Percentiles rank a stretch among this genome's conserved stretches.
Evolutionary conservation across 2,329 filamentous ascomycete genomes (phyloP).

Genomic region (Lachnellula arida): DNA sequence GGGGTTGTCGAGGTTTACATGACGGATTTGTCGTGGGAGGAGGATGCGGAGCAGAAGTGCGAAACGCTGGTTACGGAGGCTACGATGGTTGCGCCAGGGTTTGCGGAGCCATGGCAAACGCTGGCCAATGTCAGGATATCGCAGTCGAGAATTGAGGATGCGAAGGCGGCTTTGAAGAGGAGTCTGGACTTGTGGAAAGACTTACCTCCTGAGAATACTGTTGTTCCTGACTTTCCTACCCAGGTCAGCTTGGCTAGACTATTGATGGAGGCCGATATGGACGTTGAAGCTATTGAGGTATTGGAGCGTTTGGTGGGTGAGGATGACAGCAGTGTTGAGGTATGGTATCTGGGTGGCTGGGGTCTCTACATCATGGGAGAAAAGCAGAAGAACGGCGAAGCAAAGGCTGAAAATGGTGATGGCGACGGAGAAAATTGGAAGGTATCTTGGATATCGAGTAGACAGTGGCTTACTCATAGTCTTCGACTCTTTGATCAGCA

Average conservation of each 20-base stretch:
- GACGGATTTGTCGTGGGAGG: constrained; percentile 93
- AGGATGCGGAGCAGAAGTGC: constrained; percentile 83
- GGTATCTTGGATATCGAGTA: constrained; percentile 65
- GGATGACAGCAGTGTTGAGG: constrained; percentile 91
- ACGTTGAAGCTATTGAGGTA: constrained; percentile 78
- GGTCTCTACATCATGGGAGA: constrained; percentile 76
- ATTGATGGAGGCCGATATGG: constrained; percentile 85
- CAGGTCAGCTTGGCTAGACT: constrained; percentile 79
- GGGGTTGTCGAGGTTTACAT: constrained; percentile 96
- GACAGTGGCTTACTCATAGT: constrained; percentile 78
- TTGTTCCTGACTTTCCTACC: constrained; percentile 79
- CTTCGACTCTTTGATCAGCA: constrained; percentile 72
- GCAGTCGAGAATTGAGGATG: constrained; percentile 74
- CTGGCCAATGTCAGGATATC: constrained; percentile 91
- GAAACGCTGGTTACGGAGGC: constrained; percentile 88
- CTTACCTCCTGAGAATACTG: constrained; percentile 64
- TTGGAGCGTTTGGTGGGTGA: constrained; percentile 79
- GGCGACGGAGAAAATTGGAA: constrained; percentile 39
- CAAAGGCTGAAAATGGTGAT: constrained; percentile 36
- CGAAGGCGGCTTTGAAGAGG: constrained; percentile 68
- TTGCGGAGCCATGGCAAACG: constrained; percentile 89
- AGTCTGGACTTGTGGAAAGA: constrained; percentile 83
- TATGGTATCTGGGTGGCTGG: constrained; percentile 97
- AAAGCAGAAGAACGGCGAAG: constrained; percentile 49
- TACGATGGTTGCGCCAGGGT: constrained; percentile 73